Evolutionary conservation across 2,329 filamentous ascomycete species (phyloP).

Genomic region (Xylaria sp.): DNA sequence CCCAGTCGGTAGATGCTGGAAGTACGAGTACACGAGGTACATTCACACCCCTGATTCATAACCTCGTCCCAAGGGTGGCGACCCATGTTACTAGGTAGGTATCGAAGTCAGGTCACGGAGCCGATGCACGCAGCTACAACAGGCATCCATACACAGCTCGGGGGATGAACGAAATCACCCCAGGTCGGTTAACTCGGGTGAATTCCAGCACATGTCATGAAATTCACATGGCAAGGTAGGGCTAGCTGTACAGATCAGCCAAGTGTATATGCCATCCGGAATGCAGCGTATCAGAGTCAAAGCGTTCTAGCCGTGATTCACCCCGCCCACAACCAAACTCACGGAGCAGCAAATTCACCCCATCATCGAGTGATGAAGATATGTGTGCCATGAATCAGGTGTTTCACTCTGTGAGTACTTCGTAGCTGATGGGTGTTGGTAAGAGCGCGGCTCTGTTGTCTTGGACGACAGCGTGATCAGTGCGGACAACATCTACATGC

Average conservation of each 20-base stretch:
- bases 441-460: background rate
- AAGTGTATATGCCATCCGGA: background rate
- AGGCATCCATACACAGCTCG: background rate
- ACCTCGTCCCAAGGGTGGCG: conserved; percentile 22
- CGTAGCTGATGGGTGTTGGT: background rate
- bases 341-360: no score
- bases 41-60: conserved; percentile 14
- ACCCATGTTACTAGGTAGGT: conserved; percentile 10
- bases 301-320: background rate
- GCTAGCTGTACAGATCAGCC: background rate
- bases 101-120: background rate
- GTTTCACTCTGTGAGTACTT: background rate
- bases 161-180: background rate
- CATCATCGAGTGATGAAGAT: background rate
- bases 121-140: background rate
- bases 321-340: background rate
- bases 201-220: background rate
- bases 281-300: background rate
- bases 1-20: conserved; percentile 1
- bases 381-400: background rate
- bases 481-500: background rate
- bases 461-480: background rate
- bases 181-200: background rate
- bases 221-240: background rate
- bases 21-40: background rate